A percentile compares a stretch with the other conserved stretches of the same genome.
Evolutionary conservation across 805 yeast genomes (phyloP).

Genomic region (Candida taoyuanica): DNA sequence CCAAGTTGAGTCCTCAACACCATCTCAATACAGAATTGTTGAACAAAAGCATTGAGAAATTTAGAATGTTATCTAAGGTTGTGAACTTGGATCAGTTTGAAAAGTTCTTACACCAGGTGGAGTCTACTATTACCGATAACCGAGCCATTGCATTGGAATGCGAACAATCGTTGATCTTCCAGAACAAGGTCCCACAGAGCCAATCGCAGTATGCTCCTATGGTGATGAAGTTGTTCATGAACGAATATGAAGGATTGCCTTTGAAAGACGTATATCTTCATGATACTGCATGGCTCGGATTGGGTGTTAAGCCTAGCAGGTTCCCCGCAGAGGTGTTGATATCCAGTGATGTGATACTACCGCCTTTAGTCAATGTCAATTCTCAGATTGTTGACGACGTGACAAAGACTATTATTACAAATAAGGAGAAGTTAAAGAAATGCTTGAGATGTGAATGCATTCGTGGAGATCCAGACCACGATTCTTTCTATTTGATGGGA

Average conservation of each 20-base stretch:
- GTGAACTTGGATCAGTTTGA: constrained; percentile 50
- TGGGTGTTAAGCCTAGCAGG: constrained; percentile 26
- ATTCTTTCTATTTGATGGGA: constrained; percentile 26
- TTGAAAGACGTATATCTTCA: constrained; percentile 34
- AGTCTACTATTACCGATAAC: constrained; percentile 18
- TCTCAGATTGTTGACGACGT: constrained; percentile 29
- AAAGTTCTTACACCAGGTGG: constrained; percentile 56
- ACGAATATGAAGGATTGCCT: constrained; percentile 1
- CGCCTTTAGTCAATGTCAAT: constrained; percentile 30
- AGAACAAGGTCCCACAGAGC: constrained; percentile 23
- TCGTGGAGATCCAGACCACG: constrained; percentile 28
- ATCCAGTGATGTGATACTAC: constrained; percentile 29
- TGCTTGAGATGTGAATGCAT: constrained; percentile 54
- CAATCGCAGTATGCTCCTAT: constrained; percentile 15
- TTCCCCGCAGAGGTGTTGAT: constrained; percentile 34
- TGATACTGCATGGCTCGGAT: constrained; percentile 61
- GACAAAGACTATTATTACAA: constrained; percentile 24
- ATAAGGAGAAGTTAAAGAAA: constrained; percentile 31
- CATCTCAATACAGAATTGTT: constrained; percentile 46
- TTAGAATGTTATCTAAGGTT: constrained; percentile 30
- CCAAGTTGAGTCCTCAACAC: constrained; percentile 8
- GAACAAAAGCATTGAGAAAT: constrained; percentile 43
- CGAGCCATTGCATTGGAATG: constrained; percentile 17
- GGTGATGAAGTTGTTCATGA: constrained; percentile 4
- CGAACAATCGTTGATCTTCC: constrained; percentile 25